Conservation (phyloP, 2,329 filamentous ascomycete genomes). For the Calycina herbarum region DNA sequence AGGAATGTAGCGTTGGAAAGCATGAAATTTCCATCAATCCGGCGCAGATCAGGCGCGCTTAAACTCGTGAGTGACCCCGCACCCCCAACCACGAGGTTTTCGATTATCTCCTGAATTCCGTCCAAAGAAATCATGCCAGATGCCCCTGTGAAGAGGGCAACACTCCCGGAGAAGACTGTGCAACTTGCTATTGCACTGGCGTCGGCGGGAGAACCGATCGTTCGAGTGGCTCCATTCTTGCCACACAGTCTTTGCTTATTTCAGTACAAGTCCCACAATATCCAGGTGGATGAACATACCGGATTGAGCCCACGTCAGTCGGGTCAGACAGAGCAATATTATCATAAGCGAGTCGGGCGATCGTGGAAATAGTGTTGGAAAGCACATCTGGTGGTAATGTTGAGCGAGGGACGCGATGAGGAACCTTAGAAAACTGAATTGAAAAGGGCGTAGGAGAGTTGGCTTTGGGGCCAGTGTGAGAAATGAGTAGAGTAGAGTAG, state of each 20-base stretch:
- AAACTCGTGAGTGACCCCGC: background rate
- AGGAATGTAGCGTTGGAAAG: background rate
- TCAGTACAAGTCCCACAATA: background rate
- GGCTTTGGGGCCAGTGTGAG: too few species aligned
- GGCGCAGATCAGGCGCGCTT: background rate
- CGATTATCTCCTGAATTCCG: slow-evolving; percentile 2
- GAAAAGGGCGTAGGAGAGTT: too few species aligned
- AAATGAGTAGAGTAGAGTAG: too few species aligned
- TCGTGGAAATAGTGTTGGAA: too few species aligned
- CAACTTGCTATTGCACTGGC: slow-evolving; percentile 2
- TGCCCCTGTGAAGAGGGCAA: background rate
- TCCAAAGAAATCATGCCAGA: background rate
- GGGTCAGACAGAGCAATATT: background rate
- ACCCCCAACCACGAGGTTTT: background rate
- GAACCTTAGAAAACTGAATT: too few species aligned
- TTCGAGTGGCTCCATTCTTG: background rate
- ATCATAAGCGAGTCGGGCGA: too few species aligned
- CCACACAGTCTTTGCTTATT: background rate
- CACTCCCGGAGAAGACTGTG: slow-evolving; percentile 4
- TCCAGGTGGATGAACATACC: background rate
- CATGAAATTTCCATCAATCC: background rate
- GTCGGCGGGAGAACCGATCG: background rate
- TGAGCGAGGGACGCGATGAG: too few species aligned
- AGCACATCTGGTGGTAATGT: too few species aligned
- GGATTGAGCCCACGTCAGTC: background rate